These are phyloP conservation scores for Penicillium sp. DNA, from an alignment of 2,329 filamentous ascomycete species.

Conservation along the genomic window DNA sequence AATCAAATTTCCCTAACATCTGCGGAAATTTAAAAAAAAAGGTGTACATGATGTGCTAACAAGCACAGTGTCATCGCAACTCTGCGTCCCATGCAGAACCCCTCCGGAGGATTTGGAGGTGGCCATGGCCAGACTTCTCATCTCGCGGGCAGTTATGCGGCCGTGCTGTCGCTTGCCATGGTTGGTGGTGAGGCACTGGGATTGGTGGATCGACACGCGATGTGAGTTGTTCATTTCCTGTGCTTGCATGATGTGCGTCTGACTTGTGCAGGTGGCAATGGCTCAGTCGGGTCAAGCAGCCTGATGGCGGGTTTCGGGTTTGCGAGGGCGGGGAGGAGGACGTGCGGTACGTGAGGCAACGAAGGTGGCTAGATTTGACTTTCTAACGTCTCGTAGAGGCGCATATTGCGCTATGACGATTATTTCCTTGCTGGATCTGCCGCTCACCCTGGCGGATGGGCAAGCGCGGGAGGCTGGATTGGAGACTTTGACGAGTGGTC, in stretches of 20 bases:
- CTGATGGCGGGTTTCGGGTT: constrained; percentile 87
- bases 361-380: background rate
- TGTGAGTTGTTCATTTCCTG: constrained; percentile 51
- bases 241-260: constrained; percentile 18
- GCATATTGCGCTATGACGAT: constrained; percentile 89
- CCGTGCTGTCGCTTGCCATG: constrained; percentile 74
- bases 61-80: constrained; percentile 65
- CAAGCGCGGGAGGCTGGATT: constrained; percentile 66
- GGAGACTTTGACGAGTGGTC: constrained; percentile 67
- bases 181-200: constrained; percentile 75
- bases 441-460: constrained; percentile 76
- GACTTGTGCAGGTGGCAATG: constrained; percentile 69
- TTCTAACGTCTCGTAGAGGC: constrained; percentile 57
- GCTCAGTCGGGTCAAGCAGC: constrained; percentile 82
- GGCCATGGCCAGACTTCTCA: constrained; percentile 91
- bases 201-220: constrained; percentile 74
- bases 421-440: constrained; percentile 79
- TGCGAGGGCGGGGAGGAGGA: constrained; percentile 86
- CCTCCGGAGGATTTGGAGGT: constrained; percentile 83
- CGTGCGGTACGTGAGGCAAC: constrained; percentile 64
- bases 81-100: constrained; percentile 78
- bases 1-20: too few species aligned
- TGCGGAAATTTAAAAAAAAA: background rate
- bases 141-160: constrained; percentile 84
- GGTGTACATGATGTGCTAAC: background rate